Percentiles rank a stretch among this genome's conserved stretches.
Evolutionary conservation across 2,329 filamentous ascomycete genomes (phyloP).

Genomic region (Septoria linicola): DNA sequence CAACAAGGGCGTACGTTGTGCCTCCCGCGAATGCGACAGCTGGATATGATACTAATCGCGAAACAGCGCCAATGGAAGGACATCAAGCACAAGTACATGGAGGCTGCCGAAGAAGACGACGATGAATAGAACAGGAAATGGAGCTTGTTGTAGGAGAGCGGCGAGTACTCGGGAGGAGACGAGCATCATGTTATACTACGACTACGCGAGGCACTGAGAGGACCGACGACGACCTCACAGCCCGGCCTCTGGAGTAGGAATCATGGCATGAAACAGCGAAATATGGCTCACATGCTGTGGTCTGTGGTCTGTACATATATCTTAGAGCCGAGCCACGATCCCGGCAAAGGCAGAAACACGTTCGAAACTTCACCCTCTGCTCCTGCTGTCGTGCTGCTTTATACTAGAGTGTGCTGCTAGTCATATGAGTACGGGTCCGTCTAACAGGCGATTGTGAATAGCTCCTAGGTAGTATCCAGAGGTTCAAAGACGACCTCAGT

Average conservation of each 20-base stretch:
- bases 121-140: slow-evolving; percentile 62
- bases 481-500: too few species aligned
- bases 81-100: slow-evolving; percentile 85
- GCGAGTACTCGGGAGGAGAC: neutral
- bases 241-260: neutral
- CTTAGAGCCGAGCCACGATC: slow-evolving; percentile 9
- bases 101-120: slow-evolving; percentile 42
- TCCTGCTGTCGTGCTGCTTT: neutral
- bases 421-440: too few species aligned
- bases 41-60: slow-evolving; percentile 31
- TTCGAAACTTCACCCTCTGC: neutral
- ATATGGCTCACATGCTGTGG: slow-evolving; percentile 5
- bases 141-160: slow-evolving; percentile 33
- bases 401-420: too few species aligned
- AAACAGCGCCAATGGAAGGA: slow-evolving; percentile 98
- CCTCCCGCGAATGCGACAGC: neutral
- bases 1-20: slow-evolving; percentile 80
- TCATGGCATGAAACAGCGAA: slow-evolving; percentile 5
- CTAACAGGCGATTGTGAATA: too few species aligned
- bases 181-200: slow-evolving; percentile 11
- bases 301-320: slow-evolving; percentile 22
- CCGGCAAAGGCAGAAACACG: slow-evolving; percentile 10
- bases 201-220: neutral
- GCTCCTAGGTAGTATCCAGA: too few species aligned
- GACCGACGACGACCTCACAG: neutral